Evolutionary conservation across 2,329 filamentous ascomycete species (phyloP).

Genomic region (Fusarium liriodendri): DNA sequence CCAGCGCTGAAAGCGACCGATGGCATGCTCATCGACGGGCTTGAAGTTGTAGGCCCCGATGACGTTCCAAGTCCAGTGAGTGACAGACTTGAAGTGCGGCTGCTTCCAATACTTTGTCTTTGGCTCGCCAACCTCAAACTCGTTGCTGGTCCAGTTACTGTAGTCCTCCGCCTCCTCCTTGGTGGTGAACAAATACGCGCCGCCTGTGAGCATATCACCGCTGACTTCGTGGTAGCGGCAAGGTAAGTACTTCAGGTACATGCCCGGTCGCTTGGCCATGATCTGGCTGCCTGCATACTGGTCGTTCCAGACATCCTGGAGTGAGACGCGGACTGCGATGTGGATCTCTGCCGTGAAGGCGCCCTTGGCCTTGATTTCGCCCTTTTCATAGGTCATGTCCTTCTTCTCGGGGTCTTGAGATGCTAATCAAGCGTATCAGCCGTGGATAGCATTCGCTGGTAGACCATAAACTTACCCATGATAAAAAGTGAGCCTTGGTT

Average conservation of each 20-base stretch:
- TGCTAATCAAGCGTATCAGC: neutral
- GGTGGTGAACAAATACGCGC: slow-evolving; percentile 31
- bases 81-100: slow-evolving; percentile 26
- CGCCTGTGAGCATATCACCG: slow-evolving; percentile 30
- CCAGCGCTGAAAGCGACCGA: slow-evolving; percentile 38
- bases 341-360: slow-evolving; percentile 36
- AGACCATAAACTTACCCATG: slow-evolving; percentile 9
- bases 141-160: slow-evolving; percentile 34
- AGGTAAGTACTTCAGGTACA: slow-evolving; percentile 36
- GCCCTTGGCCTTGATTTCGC: slow-evolving; percentile 14
- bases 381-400: slow-evolving; percentile 10
- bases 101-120: slow-evolving; percentile 38
- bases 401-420: neutral
- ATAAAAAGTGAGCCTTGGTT: neutral
- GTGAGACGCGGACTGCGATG: slow-evolving; percentile 11
- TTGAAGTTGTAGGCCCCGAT: slow-evolving; percentile 34
- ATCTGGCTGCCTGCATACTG: slow-evolving; percentile 30
- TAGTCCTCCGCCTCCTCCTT: slow-evolving; percentile 19
- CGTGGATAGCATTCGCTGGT: accelerated
- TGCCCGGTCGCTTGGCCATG: slow-evolving; percentile 30
- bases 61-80: slow-evolving; percentile 28
- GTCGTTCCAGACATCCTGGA: slow-evolving; percentile 32
- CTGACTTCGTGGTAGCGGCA: slow-evolving; percentile 29
- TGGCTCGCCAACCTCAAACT: slow-evolving; percentile 36
- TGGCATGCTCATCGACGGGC: slow-evolving; percentile 7